Evolutionary conservation across 208 protist species (phyloP).

Genomic region (Acanthamoeba castellanii): DNA sequence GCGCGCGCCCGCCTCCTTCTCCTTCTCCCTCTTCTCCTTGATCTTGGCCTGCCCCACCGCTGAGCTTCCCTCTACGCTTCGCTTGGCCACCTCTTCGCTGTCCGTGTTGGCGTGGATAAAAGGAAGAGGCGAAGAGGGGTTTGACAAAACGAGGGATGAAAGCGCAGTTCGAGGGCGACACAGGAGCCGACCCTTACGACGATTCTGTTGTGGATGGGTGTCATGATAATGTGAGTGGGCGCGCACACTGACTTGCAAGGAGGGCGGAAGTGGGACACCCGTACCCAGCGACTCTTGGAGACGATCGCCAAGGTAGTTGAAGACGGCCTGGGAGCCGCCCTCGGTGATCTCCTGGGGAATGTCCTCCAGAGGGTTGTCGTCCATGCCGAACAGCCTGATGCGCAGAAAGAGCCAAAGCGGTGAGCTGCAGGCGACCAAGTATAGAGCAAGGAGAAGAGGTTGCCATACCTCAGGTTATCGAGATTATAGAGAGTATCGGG

Average conservation of each 20-base stretch:
- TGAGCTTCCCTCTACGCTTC: background rate
- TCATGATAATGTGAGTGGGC: no score
- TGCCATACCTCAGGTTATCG: slow-evolving; percentile 42
- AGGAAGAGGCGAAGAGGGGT: no score
- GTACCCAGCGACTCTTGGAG: slow-evolving; percentile 52
- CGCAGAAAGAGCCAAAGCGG: no score
- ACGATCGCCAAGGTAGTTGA: slow-evolving; percentile 70
- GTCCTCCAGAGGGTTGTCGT: slow-evolving; percentile 73
- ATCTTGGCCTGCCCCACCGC: no score
- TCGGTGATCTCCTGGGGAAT: slow-evolving; percentile 69
- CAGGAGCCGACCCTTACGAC: no score
- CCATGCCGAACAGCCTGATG: slow-evolving; percentile 69
- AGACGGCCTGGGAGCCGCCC: slow-evolving; percentile 70
- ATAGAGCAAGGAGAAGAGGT: background rate
- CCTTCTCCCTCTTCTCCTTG: background rate
- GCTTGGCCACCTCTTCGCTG: background rate
- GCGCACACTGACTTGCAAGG: background rate
- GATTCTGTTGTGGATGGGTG: no score
- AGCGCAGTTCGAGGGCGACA: no score
- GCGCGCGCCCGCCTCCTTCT: no score
- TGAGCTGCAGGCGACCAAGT: background rate
- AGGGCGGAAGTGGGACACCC: no score
- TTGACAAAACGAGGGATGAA: no score
- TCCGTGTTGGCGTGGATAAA: background rate
- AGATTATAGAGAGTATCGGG: slow-evolving; percentile 69